These are phyloP conservation scores for Bacterosira constricta DNA, from an alignment of 108 stramenopile genomes.

Conservation along the genomic window DNA sequence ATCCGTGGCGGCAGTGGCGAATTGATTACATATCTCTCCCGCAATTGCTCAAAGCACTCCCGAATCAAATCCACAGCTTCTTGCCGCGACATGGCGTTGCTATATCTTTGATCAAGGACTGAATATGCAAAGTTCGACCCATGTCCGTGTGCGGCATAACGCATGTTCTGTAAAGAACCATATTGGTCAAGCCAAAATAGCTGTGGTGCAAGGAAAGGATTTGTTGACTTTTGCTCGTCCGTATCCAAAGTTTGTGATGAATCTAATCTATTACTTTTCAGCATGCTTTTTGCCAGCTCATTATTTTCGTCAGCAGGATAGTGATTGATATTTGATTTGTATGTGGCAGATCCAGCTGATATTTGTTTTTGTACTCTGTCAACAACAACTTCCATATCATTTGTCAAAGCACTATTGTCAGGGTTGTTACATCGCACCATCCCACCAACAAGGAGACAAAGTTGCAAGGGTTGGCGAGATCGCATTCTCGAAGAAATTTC, in stretches of 20 bases:
- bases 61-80: constrained; percentile 58
- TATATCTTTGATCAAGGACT: constrained; percentile 72
- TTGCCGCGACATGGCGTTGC: constrained; percentile 51
- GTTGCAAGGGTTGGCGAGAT: constrained; percentile 42
- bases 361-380: constrained; percentile 49
- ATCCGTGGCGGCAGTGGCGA: constrained; percentile 72
- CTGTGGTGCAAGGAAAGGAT: constrained; percentile 40
- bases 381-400: constrained; percentile 5
- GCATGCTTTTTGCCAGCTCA: background rate
- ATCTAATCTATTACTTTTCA: background rate
- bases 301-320: background rate
- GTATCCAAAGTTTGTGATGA: background rate
- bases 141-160: constrained; percentile 76
- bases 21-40: constrained; percentile 74
- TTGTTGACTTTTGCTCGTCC: background rate
- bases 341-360: constrained; percentile 28
- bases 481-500: constrained; percentile 56
- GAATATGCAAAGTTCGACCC: constrained; percentile 74
- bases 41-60: constrained; percentile 74
- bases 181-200: constrained; percentile 84
- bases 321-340: background rate
- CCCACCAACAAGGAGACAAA: constrained; percentile 73
- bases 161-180: constrained; percentile 69
- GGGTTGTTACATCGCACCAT: constrained; percentile 44
- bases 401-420: background rate